Base-by-base conservation (phyloP, 2,329 filamentous ascomycete species). In the Botrytis porri region DNA sequence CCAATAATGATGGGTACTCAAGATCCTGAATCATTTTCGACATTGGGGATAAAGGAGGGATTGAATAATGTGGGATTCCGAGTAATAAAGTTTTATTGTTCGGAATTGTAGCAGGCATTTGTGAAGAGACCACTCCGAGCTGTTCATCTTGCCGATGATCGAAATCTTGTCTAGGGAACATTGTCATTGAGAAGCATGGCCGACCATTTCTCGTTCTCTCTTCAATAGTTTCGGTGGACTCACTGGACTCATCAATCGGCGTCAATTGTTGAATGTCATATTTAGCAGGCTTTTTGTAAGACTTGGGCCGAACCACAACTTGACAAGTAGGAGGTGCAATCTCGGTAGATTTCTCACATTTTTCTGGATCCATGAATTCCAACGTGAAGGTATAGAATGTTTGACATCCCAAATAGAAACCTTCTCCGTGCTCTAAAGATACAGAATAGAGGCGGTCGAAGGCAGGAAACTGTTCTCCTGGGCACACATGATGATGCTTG, bases 311-410 rank as follows among this genome's bases (percentile, higher is more conserved):
- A 29, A 8, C 20, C n/a, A 57, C 10, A 16, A 67, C 48, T 57
- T 69, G 35, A 41, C 35, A 41, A 43, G n/a, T n/a, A 25, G 48
- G 22, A 32, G n/a, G 18, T 32, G 51, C 45, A 25, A 32, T 48
- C 29, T 69, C 51, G 20, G n/a, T 57, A 29, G 37, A 22, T 25
- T 69, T 22, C 25, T 25, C n/a, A 32, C 5, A 29, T 32, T 3
- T 37, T n/a, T 57, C 37, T 32, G 48, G 10, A 41, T 41, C 12
- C 65, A 69, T 69, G 4, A 43, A 57, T 22, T 57, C 35, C n/a
- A 57, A 32, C 1, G 62, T 72, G n/a, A 72, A 72, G 48, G 62
- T 16, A 29, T 72, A 72, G 14, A 72, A 72, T 0, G 62, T 54
- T 14, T 35, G 39, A 18, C 70, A 72, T 57, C 59, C 61, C 39